phyloP scores from a whole-genome alignment of 306 rosid species.

The Bauhinia variegata region DNA sequence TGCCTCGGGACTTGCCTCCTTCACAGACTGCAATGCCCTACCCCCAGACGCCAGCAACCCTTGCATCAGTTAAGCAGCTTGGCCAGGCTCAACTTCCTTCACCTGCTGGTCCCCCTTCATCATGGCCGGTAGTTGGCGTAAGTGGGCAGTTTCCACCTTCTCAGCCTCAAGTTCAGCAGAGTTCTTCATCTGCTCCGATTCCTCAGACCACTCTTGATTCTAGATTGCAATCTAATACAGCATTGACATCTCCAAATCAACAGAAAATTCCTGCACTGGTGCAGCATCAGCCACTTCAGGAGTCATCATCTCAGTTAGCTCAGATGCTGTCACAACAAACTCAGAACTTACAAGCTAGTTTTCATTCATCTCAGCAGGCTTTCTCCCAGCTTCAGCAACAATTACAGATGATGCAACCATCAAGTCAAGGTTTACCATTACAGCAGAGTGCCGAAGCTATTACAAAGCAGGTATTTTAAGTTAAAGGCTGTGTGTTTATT shows the following conservation, averaged over 20 bases:
- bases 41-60: constrained; percentile 51
- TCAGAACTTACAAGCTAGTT: constrained; percentile 88
- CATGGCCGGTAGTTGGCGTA: constrained; percentile 56
- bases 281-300: constrained; percentile 63
- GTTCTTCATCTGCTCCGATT: constrained; percentile 50
- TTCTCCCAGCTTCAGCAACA: constrained; percentile 95
- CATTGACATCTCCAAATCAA: constrained; percentile 49
- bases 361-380: constrained; percentile 93
- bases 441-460: constrained; percentile 67
- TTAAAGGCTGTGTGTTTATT: constrained; percentile 19
- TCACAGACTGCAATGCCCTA: constrained; percentile 56
- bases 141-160: constrained; percentile 60
- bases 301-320: constrained; percentile 84
- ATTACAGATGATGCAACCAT: constrained; percentile 82
- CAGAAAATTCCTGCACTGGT: constrained; percentile 54
- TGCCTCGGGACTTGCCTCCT: constrained; percentile 76
- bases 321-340: constrained; percentile 94
- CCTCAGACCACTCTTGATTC: constrained; percentile 54
- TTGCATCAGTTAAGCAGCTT: constrained; percentile 56
- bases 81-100: constrained; percentile 64
- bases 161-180: constrained; percentile 67
- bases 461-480: constrained; percentile 67
- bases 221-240: constrained; percentile 48
- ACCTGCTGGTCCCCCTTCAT: constrained; percentile 60
- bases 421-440: constrained; percentile 62